Evolutionary conservation across 108 stramenopile species (phyloP).

Genomic region (Epipyxis sp.): DNA sequence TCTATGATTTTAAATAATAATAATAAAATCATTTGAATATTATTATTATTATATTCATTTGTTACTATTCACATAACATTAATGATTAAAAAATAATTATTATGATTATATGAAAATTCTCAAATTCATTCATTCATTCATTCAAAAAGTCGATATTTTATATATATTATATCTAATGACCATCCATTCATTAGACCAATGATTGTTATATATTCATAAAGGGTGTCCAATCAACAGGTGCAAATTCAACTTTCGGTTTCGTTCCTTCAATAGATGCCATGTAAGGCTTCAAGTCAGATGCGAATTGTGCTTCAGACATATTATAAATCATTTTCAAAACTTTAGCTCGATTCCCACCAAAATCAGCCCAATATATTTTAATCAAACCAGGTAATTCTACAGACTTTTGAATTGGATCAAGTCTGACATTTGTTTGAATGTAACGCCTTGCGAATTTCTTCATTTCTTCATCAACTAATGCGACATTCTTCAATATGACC

Average conservation of each 20-base stretch:
- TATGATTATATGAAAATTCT: too few species aligned
- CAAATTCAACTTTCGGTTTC: neutral
- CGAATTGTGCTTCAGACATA: neutral
- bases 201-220: neutral
- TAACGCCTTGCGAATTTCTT: neutral
- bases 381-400: neutral
- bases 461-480: neutral
- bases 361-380: constrained; percentile 15
- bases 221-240: neutral
- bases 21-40: too few species aligned
- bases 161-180: too few species aligned
- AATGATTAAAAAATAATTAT: too few species aligned
- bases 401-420: neutral
- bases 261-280: neutral
- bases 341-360: neutral
- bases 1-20: too few species aligned
- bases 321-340: neutral
- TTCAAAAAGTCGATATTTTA: too few species aligned
- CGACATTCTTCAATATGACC: neutral
- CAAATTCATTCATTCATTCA: too few species aligned
- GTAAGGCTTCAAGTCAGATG: neutral
- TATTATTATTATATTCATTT: too few species aligned
- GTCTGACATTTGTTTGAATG: neutral
- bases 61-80: too few species aligned
- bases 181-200: too few species aligned